Conservation (phyloP, 2,329 filamentous ascomycete genomes). For the Cladophialophora bantiana region DNA sequence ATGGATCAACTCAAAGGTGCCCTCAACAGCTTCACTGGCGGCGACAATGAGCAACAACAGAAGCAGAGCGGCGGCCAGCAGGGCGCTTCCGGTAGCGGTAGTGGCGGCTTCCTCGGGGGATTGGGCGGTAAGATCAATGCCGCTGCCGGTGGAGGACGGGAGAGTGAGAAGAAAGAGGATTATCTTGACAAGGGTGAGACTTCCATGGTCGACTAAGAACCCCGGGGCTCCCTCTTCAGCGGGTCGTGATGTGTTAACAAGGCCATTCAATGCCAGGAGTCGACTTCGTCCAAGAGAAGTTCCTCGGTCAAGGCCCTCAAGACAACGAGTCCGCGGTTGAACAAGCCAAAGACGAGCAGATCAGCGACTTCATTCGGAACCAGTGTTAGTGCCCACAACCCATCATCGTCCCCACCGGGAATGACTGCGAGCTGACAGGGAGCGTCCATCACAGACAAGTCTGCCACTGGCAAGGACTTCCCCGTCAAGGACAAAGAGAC, state of each 20-base stretch:
- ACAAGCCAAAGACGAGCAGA: slow-evolving; percentile 83
- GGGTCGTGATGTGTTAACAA: slow-evolving; percentile 10
- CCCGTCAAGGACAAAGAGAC: slow-evolving; percentile 73
- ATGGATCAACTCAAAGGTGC: slow-evolving; percentile 41
- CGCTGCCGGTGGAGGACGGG: slow-evolving; percentile 72
- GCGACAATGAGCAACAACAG: slow-evolving; percentile 28
- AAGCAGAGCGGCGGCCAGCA: slow-evolving; percentile 25
- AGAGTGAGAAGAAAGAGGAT: slow-evolving; percentile 84
- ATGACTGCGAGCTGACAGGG: slow-evolving; percentile 12
- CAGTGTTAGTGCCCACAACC: slow-evolving; percentile 45
- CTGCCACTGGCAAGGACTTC: slow-evolving; percentile 70
- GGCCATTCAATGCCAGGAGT: slow-evolving; percentile 60
- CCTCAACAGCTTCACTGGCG: slow-evolving; percentile 37
- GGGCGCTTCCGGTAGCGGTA: slow-evolving; percentile 38
- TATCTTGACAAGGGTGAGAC: slow-evolving; percentile 76
- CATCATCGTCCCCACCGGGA: not conserved
- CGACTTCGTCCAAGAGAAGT: slow-evolving; percentile 78
- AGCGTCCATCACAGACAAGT: slow-evolving; percentile 64
- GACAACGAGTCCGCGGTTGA: slow-evolving; percentile 75
- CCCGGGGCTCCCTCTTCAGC: slow-evolving; percentile 12
- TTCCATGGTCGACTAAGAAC: not conserved
- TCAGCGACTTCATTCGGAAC: slow-evolving; percentile 73
- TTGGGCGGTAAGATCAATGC: slow-evolving; percentile 74
- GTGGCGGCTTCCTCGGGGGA: slow-evolving; percentile 59
- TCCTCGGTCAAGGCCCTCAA: slow-evolving; percentile 74